Evolutionary conservation across 169 alveolate species (phyloP), one percentile per base, ranked within the genome.

Genomic region (Fabrea salina): DNA sequence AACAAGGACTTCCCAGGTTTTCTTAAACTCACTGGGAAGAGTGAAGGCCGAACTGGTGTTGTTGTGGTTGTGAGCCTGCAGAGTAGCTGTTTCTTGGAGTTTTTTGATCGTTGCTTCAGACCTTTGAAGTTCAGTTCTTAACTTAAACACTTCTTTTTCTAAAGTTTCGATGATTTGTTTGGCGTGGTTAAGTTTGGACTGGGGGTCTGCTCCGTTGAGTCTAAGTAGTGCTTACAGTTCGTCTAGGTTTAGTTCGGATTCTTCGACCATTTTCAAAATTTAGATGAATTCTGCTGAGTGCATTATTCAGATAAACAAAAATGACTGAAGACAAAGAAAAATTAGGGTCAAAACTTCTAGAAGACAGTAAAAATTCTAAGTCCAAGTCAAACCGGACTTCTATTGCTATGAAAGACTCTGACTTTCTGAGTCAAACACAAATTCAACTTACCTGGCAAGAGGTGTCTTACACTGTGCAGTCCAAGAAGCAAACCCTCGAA

Each of bases 1-100:
- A 1, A 68, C 4, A n/a, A 68, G 25, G 1, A 68, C 41, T 47
- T 68, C 78, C 80, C 80, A 72, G 1, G 8, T 22, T 22, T 72
- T 72, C 41, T 72, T 72, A 32, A 72, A 72, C 5, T 72, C 80
- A 51, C 80, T 72, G 7, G 80, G 80, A 7, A 72, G 50, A 13
- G 35, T 16, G 47, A 50, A 72, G n/a, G 47, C 47, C 47, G 67
- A 72, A 11, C 71, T 50, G 11, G 80, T 72, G 50, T 72, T 51
- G 4, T 72, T 72, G 33, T 11, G n/a, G 25, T 51, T 50, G 25
- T 72, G 54, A 11, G 27, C n/a, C 8, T 11, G 11, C 13, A 19
- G 11, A 16, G 50, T 11, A 16, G 43, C 27, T 30, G 51, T n/a
- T n/a, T 50, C 80, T 53, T 72, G 70, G 33, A 72, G 70, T 4